Base-by-base conservation (phyloP, 768 basidiomycete species). In the Cystofilobasidium bisporidii region DNA sequence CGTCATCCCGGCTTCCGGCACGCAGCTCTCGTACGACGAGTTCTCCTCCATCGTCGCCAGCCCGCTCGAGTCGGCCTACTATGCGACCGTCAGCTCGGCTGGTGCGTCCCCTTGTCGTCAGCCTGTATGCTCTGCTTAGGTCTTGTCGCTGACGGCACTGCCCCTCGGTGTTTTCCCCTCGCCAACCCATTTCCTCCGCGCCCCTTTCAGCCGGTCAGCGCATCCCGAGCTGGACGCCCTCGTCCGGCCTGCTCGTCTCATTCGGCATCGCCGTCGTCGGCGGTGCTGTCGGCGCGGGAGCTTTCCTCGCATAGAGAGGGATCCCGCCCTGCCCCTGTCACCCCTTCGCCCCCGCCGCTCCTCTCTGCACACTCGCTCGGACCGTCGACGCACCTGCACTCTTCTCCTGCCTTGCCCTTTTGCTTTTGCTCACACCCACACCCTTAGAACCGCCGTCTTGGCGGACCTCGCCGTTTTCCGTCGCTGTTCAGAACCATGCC, bases 251-350 rank as follows among this genome's bases (percentile, higher is more conserved):
- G 45, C 28, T 61, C 48, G 45, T 57, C 47, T 66, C 58, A 18
- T 9, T 66, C 47, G 60, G 65, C 9, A 24, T 53, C 47, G 58
- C 59, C n/a, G 36, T 66, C 59, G 56, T 58, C 11, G 64, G 64
- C 45, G 58, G 57, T 32, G 41, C 53, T 47, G 43, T 61, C 22
- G 65, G 65, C 24, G 65, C 58, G 20, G 60, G 36, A 20, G 64
- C 53, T 8, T 24, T 66, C 24, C 58, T 66, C 32, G n/a, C 58
- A n/a, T 66, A 66, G 45, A 38, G n/a, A 40, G 17, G 32, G n/a
- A n/a, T n/a, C n/a, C n/a, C n/a, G n/a, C n/a, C n/a, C n/a, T n/a
- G n/a, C n/a, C n/a, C n/a, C n/a, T n/a, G n/a, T n/a, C n/a, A n/a
- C n/a, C n/a, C n/a, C n/a, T n/a, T n/a, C n/a, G n/a, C n/a, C n/a